phyloP scores from a whole-genome alignment of 371 early-diverging fungal species.

The Mortierella sp. region DNA sequence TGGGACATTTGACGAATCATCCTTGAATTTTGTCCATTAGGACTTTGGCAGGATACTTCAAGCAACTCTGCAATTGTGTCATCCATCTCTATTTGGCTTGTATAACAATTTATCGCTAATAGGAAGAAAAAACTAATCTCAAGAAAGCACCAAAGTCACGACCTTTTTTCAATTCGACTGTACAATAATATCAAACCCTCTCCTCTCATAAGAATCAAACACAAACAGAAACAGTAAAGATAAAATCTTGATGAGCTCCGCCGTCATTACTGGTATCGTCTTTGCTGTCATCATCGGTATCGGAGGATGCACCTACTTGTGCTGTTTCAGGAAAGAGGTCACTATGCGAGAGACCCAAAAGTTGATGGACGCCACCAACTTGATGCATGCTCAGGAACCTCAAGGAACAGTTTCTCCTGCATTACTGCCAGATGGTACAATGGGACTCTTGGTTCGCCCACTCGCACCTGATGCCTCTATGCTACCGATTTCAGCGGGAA shows the following conservation, averaged over 20 bases:
- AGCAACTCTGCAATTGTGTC: too few species aligned
- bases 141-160: too few species aligned
- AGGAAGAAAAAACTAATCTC: too few species aligned
- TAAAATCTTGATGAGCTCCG: not conserved
- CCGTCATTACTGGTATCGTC: conserved; percentile 7
- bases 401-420: conserved; percentile 12
- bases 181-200: too few species aligned
- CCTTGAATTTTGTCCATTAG: too few species aligned
- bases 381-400: conserved; percentile 30
- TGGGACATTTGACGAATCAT: too few species aligned
- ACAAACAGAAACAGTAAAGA: not conserved
- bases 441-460: conserved; percentile 19
- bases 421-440: conserved; percentile 16
- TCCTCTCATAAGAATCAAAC: not conserved
- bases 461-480: not conserved
- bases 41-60: too few species aligned
- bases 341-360: conserved; percentile 16
- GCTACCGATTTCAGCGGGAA: not conserved
- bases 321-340: conserved; percentile 14
- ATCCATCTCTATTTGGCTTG: too few species aligned
- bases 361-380: conserved; percentile 32
- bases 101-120: too few species aligned
- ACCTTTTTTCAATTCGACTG: too few species aligned
- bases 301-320: conserved; percentile 8
- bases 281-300: not conserved